A percentile compares a stretch with the other conserved stretches of the same genome.
These are phyloP conservation scores for Leishmania amazonensis DNA, from an alignment of 208 protist species.

Conservation along the genomic window DNA sequence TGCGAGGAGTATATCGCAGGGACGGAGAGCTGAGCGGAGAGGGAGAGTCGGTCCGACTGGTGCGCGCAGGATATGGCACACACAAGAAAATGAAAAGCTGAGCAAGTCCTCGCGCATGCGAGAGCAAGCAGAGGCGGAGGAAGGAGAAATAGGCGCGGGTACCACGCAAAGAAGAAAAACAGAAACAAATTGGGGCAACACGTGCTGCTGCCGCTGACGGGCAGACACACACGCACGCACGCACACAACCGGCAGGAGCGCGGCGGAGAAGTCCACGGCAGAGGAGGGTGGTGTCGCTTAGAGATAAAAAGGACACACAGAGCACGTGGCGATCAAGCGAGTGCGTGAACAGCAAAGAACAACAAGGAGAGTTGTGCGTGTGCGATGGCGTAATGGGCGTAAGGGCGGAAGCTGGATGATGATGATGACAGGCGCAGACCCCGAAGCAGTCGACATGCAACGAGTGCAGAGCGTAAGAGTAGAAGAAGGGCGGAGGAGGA, in stretches of 20 bases:
- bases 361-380: neutral
- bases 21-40: neutral
- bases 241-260: neutral
- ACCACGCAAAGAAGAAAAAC: neutral
- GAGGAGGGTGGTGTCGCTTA: neutral
- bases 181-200: no score
- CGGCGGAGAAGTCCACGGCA: neutral
- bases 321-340: neutral
- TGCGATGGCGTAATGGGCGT: neutral
- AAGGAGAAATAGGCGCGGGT: neutral
- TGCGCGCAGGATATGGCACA: neutral
- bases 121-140: neutral
- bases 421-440: neutral
- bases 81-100: neutral
- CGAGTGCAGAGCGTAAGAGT: neutral
- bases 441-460: neutral
- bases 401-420: neutral
- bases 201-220: no score
- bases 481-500: neutral
- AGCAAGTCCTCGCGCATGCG: neutral
- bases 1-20: neutral
- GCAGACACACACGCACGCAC: no score
- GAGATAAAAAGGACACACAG: neutral
- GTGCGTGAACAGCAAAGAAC: neutral
- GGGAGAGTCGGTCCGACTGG: neutral